phyloP scores from a whole-genome alignment of 2,329 filamentous ascomycete genomes.

The Exophiala sp. region DNA sequence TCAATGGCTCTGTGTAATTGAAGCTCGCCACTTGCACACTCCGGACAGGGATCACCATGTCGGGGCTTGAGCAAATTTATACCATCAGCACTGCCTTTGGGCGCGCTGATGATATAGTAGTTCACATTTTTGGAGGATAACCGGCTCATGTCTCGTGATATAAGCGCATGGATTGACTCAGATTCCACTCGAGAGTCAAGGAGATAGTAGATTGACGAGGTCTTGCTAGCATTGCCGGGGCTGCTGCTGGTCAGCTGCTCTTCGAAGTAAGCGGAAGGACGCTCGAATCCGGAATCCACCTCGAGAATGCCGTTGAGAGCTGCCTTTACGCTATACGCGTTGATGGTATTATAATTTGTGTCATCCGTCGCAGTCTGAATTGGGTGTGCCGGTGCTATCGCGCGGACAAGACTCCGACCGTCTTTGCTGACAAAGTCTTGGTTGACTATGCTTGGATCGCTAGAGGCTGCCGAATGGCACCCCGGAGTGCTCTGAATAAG shows the following conservation, averaged over 20 bases:
- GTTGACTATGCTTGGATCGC: neutral
- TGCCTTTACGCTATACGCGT: slow-evolving; percentile 60
- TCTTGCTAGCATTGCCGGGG: slow-evolving; percentile 29
- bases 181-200: slow-evolving; percentile 19
- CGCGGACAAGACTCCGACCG: slow-evolving; percentile 16
- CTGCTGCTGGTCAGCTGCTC: slow-evolving; percentile 29
- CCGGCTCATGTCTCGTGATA: slow-evolving; percentile 8
- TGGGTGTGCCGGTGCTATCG: slow-evolving; percentile 7
- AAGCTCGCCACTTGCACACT: slow-evolving; percentile 60
- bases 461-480: neutral
- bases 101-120: slow-evolving; percentile 11
- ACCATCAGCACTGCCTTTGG: neutral
- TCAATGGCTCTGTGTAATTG: slow-evolving; percentile 70
- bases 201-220: slow-evolving; percentile 23
- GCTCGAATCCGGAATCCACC: slow-evolving; percentile 65
- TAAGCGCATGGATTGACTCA: slow-evolving; percentile 4
- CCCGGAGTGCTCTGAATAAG: slow-evolving; percentile 1
- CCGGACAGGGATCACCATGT: slow-evolving; percentile 65
- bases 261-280: slow-evolving; percentile 33
- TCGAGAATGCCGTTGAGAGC: slow-evolving; percentile 48
- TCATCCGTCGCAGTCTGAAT: neutral
- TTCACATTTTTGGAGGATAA: slow-evolving; percentile 7
- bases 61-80: slow-evolving; percentile 56
- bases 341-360: slow-evolving; percentile 34
- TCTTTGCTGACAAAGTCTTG: slow-evolving; percentile 24